A percentile compares a stretch with the other conserved stretches of the same genome.
These are phyloP conservation scores for Byssoonygena ceratinophila DNA, from an alignment of 2,329 filamentous ascomycete genomes.

Conservation along the genomic window DNA sequence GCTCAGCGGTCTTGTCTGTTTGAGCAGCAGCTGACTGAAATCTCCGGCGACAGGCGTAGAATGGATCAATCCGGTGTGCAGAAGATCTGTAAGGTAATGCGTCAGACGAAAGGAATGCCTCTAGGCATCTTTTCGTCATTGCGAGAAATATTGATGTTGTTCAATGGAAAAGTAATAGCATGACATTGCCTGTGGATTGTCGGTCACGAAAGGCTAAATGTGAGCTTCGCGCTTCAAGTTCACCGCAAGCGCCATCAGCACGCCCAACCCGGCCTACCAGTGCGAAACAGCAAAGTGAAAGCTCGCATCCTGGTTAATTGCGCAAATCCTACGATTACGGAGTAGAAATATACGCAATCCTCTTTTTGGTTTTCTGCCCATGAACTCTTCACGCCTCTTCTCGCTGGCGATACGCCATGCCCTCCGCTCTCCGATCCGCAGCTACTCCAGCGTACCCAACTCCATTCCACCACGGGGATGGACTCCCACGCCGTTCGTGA, in stretches of 20 bases:
- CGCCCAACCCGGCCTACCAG: too few species aligned
- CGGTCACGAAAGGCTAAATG: too few species aligned
- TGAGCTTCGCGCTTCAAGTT: too few species aligned
- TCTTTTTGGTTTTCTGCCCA: slow-evolving; percentile 2
- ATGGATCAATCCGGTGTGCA: not conserved
- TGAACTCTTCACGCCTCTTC: slow-evolving; percentile 16
- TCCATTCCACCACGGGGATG: slow-evolving; percentile 31
- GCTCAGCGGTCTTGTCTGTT: not conserved
- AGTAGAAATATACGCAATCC: too few species aligned
- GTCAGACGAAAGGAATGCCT: not conserved
- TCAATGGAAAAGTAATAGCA: too few species aligned
- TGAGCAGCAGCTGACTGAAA: not conserved
- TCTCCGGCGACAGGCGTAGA: not conserved
- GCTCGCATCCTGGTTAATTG: not conserved
- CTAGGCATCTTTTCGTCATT: slow-evolving; percentile 5
- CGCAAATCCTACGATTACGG: not conserved
- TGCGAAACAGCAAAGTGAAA: too few species aligned
- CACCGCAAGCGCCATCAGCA: too few species aligned
- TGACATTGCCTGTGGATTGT: not conserved
- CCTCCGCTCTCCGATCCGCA: slow-evolving; percentile 10
- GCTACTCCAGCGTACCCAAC: slow-evolving; percentile 13
- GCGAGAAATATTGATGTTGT: not conserved
- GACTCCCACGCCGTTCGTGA: slow-evolving; percentile 46
- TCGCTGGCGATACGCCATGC: slow-evolving; percentile 11
- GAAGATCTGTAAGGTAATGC: not conserved